A percentile compares a stretch with the other conserved stretches of the same genome.
These are phyloP conservation scores for Botryotinia calthae DNA, from an alignment of 2,329 filamentous ascomycete species.

Conservation along the genomic window DNA sequence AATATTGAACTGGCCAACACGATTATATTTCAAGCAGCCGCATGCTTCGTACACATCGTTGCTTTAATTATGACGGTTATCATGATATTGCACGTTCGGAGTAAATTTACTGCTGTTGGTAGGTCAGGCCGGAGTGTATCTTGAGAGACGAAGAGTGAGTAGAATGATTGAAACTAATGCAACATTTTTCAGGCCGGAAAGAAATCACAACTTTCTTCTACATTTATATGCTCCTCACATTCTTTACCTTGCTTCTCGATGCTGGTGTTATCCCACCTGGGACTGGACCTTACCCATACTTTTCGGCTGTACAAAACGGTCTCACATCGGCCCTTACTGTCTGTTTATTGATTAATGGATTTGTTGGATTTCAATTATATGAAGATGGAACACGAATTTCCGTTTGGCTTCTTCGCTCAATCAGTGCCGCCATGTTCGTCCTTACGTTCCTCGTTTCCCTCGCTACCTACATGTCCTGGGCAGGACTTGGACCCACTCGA, in stretches of 20 bases:
- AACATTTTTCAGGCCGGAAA: slow-evolving; percentile 51
- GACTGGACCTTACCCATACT: slow-evolving; percentile 81
- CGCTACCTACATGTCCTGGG: slow-evolving; percentile 90
- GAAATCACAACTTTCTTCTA: slow-evolving; percentile 92
- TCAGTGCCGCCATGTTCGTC: slow-evolving; percentile 76
- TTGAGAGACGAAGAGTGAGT: neutral
- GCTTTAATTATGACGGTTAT: slow-evolving; percentile 90
- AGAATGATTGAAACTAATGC: slow-evolving; percentile 24
- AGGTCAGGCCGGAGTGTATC: slow-evolving; percentile 41
- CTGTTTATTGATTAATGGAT: slow-evolving; percentile 91
- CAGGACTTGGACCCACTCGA: slow-evolving; percentile 77
- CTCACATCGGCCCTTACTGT: slow-evolving; percentile 82
- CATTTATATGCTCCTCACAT: slow-evolving; percentile 86
- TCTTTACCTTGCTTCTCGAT: slow-evolving; percentile 85
- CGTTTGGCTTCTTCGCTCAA: slow-evolving; percentile 84
- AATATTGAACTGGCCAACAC: slow-evolving; percentile 97
- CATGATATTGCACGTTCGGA: slow-evolving; percentile 95
- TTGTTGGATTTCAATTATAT: slow-evolving; percentile 97
- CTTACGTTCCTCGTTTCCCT: slow-evolving; percentile 85
- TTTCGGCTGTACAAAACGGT: slow-evolving; percentile 82
- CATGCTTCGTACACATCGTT: slow-evolving; percentile 87
- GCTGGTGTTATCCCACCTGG: slow-evolving; percentile 87
- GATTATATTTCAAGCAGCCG: slow-evolving; percentile 93
- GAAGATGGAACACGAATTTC: slow-evolving; percentile 93
- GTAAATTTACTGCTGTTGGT: slow-evolving; percentile 98